Percentiles rank a stretch among this genome's conserved stretches.
Conservation (phyloP, 1,284 basidiomycete species). For the Retiboletus flavoniger region DNA sequence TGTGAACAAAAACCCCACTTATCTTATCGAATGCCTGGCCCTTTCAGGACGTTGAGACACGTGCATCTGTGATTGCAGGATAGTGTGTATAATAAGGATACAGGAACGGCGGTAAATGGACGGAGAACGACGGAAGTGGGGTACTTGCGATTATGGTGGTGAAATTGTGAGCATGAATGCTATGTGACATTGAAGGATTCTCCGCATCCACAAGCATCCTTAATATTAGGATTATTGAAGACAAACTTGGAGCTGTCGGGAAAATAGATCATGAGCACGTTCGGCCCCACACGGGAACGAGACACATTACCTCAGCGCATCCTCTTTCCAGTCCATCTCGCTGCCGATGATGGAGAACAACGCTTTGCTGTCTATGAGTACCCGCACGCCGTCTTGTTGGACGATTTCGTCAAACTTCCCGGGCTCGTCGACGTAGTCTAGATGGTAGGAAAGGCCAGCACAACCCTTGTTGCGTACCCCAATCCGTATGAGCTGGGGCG, state of each 20-base stretch:
- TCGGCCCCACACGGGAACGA: conserved; percentile 1
- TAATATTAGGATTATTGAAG: conserved; percentile 88
- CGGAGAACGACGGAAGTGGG: conserved; percentile 3
- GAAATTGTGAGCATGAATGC: conserved; percentile 8
- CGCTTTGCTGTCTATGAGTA: conserved; percentile 96
- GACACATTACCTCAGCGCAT: conserved; percentile 68
- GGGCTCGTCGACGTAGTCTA: conserved; percentile 92
- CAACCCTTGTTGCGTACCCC: conserved; percentile 99
- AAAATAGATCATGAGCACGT: conserved; percentile 1
- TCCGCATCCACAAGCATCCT: conserved; percentile 93
- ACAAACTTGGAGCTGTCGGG: conserved; percentile 78
- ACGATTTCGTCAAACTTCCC: conserved; percentile 98
- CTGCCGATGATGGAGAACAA: conserved; percentile 98
- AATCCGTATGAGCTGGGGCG: conserved; percentile 92
- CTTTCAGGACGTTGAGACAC: background rate
- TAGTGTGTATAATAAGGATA: conserved; percentile 31
- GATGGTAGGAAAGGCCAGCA: conserved; percentile 95
- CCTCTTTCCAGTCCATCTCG: conserved; percentile 99
- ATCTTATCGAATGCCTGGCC: conserved; percentile 2
- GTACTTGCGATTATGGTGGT: conserved; percentile 13
- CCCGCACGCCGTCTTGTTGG: conserved; percentile 89
- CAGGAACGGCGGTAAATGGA: conserved; percentile 16
- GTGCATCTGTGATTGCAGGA: conserved; percentile 12
- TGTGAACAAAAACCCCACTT: conserved; percentile 17
- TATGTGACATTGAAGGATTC: conserved; percentile 77